Conservation (phyloP, 2,329 filamentous ascomycete genomes). For the Claviceps spartinae region DNA sequence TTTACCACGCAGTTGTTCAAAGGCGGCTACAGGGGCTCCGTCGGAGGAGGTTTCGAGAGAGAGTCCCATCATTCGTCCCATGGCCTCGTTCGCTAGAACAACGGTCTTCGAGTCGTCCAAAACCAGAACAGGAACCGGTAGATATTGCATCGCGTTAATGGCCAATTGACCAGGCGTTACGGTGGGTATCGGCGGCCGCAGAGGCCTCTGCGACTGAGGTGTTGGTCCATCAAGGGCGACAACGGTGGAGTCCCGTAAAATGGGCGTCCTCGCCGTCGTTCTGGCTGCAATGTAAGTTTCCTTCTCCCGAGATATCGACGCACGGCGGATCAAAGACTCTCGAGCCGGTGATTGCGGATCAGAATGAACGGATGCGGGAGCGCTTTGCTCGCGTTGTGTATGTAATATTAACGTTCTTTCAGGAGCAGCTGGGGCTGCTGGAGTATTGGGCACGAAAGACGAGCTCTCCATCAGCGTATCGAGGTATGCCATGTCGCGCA, state of each 20-base stretch:
- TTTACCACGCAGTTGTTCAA: conserved; percentile 50
- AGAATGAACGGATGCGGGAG: not conserved
- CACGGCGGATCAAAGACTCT: not conserved
- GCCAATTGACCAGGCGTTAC: conserved; percentile 42
- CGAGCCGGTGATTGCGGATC: not conserved
- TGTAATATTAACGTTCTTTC: conserved; percentile 8
- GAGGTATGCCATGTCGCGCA: conserved; percentile 20
- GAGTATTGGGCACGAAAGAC: conserved; percentile 16
- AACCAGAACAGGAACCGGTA: conserved; percentile 59
- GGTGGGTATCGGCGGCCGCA: conserved; percentile 30
- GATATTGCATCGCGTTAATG: conserved; percentile 57
- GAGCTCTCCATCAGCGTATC: conserved; percentile 18
- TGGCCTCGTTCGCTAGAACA: conserved; percentile 61
- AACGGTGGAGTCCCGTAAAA: conserved; percentile 20
- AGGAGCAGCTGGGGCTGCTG: conserved; percentile 10
- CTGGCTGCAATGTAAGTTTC: conserved; percentile 14
- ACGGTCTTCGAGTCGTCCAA: conserved; percentile 56
- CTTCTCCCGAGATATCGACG: conserved; percentile 9
- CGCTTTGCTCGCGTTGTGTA: not conserved
- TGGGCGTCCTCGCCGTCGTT: conserved; percentile 13
- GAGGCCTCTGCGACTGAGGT: conserved; percentile 24
- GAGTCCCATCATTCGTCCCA: conserved; percentile 50
- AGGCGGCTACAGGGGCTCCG: conserved; percentile 29
- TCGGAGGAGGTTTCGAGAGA: conserved; percentile 27
- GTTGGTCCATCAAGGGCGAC: conserved; percentile 11